Base-by-base conservation (phyloP, 805 yeast species). In the Yarrowia bubula region DNA sequence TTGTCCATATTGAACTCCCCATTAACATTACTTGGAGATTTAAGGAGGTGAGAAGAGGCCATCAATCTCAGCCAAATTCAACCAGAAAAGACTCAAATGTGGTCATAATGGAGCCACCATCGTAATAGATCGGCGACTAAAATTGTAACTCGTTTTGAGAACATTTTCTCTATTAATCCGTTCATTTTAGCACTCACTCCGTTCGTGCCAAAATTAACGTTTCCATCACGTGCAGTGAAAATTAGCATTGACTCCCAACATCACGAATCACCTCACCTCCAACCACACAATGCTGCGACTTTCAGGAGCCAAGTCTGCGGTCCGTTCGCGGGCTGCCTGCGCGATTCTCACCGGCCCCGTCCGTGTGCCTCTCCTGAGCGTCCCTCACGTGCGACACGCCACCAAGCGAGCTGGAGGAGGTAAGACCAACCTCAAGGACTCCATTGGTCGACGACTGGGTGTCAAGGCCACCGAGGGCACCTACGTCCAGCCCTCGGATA, bases 401-500 rank as follows among this genome's bases (percentile, higher is more conserved):
- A 91, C 97, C 14, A 95, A 95, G 77, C 88, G 86, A 75, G 97
- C 95, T 8, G 91, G 96, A 18, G 97, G 98, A 71, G 91, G 98
- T n/a, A 89, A 86, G 77, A 89, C 97, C 15, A 89, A 89, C 70
- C 92, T 89, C 85, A 88, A 88, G 74, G 97, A 92, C 75, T 92
- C 99, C 14, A 91, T 91, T 3, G 99, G 99, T 80, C 86, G 96
- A 76, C 82, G 98, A 73, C 79, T 95, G 61, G 99, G 99, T 31
- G 89, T 96, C 39, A 95, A 95, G 78, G 89, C 83, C 58, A 84
- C 88, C 68, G 97, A 93, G 72, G 92, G 95, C 44, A 81, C 84
- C 73, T 78, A 75, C 53, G 97, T 93, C 1, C 81, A 82, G 58
- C 86, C 90, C 1, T 98, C 98, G 9, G 89, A 92, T 72, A 92